These are phyloP conservation scores for Physaria fendleri DNA, from an alignment of 345 rosid species.

Conservation along the genomic window DNA sequence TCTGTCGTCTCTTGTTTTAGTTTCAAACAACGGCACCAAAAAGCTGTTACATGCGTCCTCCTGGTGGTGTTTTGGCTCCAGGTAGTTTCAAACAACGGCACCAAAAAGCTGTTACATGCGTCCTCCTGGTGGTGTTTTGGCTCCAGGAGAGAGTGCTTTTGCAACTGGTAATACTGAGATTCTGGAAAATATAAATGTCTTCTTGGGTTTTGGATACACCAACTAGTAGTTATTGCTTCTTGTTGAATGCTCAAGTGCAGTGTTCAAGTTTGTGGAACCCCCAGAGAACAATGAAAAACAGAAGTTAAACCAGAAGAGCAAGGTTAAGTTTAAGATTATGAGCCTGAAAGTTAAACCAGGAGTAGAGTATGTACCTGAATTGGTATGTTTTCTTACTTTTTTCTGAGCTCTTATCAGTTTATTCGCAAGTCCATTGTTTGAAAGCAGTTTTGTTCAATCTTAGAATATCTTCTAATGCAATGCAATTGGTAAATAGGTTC, in stretches of 20 bases:
- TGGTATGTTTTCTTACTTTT: constrained; percentile 42
- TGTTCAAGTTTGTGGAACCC: constrained; percentile 89
- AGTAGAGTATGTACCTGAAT: constrained; percentile 87
- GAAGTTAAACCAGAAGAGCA: constrained; percentile 61
- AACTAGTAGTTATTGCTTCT: background rate
- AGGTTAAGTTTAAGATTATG: constrained; percentile 93
- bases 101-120: constrained; percentile 99
- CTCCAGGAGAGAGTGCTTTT: constrained; percentile 81
- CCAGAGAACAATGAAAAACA: constrained; percentile 85
- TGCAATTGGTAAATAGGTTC: background rate
- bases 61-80: constrained; percentile 90
- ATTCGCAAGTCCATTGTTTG: background rate
- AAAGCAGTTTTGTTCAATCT: background rate
- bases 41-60: constrained; percentile 98
- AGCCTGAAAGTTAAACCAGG: constrained; percentile 80
- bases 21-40: constrained; percentile 68
- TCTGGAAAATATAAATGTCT: background rate
- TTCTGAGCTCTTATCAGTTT: background rate
- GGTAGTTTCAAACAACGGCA: constrained; percentile 99
- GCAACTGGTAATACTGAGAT: constrained; percentile 72
- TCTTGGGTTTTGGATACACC: background rate
- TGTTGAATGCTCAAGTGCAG: constrained; percentile 28
- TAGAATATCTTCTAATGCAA: background rate
- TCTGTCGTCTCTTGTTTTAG: constrained; percentile 9
- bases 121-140: constrained; percentile 91